Conservation (phyloP, 768 basidiomycete species). For the Butyriboletus loyo region DNA sequence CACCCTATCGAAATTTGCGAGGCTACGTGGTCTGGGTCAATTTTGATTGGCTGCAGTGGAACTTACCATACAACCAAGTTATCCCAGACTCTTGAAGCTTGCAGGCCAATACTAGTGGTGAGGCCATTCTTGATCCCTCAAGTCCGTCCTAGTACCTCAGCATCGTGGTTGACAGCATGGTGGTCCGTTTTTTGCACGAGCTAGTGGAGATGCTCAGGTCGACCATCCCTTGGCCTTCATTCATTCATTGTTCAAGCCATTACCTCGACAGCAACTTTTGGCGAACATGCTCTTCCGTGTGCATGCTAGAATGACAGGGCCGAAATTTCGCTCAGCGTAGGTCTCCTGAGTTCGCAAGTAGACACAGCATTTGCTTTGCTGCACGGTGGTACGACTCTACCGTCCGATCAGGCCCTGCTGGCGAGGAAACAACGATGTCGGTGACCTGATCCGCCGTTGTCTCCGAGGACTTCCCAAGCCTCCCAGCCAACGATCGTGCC, state of each 20-base stretch:
- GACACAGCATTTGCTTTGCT: too few relatives aligned
- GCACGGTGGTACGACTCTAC: too few relatives aligned
- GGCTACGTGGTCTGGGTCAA: not conserved
- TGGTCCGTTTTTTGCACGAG: not conserved
- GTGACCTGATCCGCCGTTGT: not conserved
- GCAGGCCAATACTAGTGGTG: not conserved
- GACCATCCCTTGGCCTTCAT: not conserved
- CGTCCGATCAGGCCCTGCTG: not conserved
- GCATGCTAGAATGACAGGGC: too few relatives aligned
- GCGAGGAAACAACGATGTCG: not conserved
- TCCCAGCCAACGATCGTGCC: not conserved
- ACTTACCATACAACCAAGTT: too few relatives aligned
- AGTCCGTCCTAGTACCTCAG: too few relatives aligned
- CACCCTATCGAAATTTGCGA: not conserved
- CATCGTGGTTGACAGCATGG: not conserved
- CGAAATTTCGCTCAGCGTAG: not conserved
- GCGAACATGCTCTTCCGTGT: not conserved
- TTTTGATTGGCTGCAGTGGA: not conserved
- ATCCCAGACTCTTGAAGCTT: too few relatives aligned
- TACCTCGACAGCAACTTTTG: not conserved
- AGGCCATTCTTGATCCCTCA: not conserved
- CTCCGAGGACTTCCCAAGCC: not conserved
- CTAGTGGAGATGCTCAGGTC: not conserved
- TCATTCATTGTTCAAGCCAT: not conserved
- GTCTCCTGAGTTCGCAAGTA: not conserved